Conservation (phyloP, 176 grass and related monocot genomes). For the Zea luxurians region DNA sequence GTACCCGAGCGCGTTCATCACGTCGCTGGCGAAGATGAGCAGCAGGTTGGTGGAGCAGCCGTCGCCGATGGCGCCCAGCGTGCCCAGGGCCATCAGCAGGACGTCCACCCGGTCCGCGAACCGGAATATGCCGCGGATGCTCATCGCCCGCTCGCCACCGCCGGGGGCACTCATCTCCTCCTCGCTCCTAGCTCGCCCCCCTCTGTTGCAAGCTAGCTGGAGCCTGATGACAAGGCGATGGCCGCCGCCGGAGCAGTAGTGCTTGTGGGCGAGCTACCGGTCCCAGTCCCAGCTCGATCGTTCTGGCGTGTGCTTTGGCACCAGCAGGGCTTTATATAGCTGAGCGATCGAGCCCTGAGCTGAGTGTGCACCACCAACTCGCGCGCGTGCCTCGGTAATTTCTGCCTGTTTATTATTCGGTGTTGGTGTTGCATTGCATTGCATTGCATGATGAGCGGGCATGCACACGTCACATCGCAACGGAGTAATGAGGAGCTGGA, state of each 20-base stretch:
- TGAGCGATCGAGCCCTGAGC: neutral
- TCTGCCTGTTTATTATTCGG: neutral
- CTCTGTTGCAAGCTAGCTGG: neutral
- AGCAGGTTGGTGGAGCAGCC: constrained; percentile 92
- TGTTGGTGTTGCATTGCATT: too few relatives aligned
- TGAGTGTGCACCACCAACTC: neutral
- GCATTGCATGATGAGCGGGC: constrained; percentile 25
- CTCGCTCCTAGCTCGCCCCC: neutral
- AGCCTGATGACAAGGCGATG: neutral
- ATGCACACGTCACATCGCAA: constrained; percentile 12
- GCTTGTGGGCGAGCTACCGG: neutral
- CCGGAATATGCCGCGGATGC: constrained; percentile 70
- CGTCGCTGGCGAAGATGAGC: constrained; percentile 86
- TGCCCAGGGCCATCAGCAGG: constrained; percentile 74
- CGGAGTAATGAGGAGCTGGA: constrained; percentile 8
- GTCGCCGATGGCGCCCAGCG: constrained; percentile 77
- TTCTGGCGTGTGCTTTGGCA: constrained; percentile 8
- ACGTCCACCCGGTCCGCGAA: constrained; percentile 76
- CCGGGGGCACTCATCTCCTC: constrained; percentile 32
- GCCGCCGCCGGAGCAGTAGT: neutral
- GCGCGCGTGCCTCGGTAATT: neutral
- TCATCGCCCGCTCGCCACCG: constrained; percentile 34
- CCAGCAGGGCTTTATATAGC: constrained; percentile 44
- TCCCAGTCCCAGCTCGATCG: neutral
- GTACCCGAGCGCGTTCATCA: constrained; percentile 90